Base-by-base conservation (phyloP, 306 rosid genomes). In the Trifolium pratense region DNA sequence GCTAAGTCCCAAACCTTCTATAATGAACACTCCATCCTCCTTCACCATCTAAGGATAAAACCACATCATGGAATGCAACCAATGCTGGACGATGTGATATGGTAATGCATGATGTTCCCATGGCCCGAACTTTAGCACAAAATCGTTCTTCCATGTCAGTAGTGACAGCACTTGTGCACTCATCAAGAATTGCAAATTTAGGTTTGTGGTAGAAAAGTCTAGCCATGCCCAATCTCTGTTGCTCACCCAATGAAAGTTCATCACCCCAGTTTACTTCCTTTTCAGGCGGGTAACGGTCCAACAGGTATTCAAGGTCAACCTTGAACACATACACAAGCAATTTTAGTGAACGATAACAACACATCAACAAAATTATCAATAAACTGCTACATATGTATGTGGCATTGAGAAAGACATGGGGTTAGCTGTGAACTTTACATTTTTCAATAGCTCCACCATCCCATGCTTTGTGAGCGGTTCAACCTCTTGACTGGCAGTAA, bases 101-200 rank as follows among this genome's bases (percentile, higher is more conserved):
- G 62, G 99, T 95, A 76, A 95, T 95, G 93, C 99, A 95, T 23
- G 99, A 91, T 20, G 99, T 95, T 83, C 99, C 99, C 99, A 95
- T 95, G 40, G 96, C 99, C 78, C 96, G 81, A 68, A 95, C 99
- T 82, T 91, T 89, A 78, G 96, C 86, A 87, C 99, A 95, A 81
- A 95, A 95, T 8, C 99, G 91, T 78, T 95, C 99, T 86, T 95
- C 99, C 99, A 95, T 95, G 82, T 95, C 97, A 75, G 97, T 95
- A 75, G 99, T 95, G 78, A 95, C 99, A 69, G 99, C 99, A 90
- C 99, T 95, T 2, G 99, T 95, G 85, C 99, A 95, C 79, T 95
- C 99, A 68, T 95, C 99, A 70, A 95, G 97, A 87, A 95, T 95
- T 68, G 99, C 99, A 84, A 95, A 95, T 80, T 88, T 91, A 67